Evolutionary conservation across 805 yeast species (phyloP), one percentile per base, ranked within the genome.

Genomic region (Cephaloascus albidus): DNA sequence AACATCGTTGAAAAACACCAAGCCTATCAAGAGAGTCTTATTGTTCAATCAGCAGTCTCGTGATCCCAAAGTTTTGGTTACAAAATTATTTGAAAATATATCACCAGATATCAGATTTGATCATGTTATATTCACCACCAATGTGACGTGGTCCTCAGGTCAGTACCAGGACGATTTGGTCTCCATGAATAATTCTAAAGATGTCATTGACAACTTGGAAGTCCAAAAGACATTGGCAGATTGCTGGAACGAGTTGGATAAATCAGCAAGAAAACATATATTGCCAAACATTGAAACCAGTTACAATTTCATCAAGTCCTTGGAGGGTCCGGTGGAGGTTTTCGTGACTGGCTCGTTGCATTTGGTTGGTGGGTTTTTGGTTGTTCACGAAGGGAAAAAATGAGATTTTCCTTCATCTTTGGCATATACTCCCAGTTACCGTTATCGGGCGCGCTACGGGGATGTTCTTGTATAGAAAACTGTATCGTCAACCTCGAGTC

Each of bases 11-110:
- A 43, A 57, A 3, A 56, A 52, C n/a, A 65, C 64, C 15, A 63
- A 59, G 30, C 49, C 55, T 23, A 45, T 61, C 48, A 44, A 54
- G 35, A 54, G 51, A 36, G 74, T 87, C 5, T 67, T 93, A 17
- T 58, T 93, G 4, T 93, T 94, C 67, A 93, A 93, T 57, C 99
- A 93, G 59, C 99, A 93, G 58, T 85, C 89, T 15, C 73, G 98
- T 51, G 96, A 89, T 45, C 88, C 89, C 3, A 69, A 68, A 18
- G 74, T 74, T 3, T 68, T 90, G 31, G 71, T 87, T 16, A 63
- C 64, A 16, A 65, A 68, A 39, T 63, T 93, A 19, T 63, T 72
- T 52, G 52, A 67, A 2, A 61, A 62, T 2, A 60, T 74, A 14
- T 53, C 59, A 15, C 54, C 58, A 1, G 54, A 64, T 0, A 54